Evolutionary conservation across 2,329 filamentous ascomycete species (phyloP).

Genomic region (Xylaria hypoxylon): DNA sequence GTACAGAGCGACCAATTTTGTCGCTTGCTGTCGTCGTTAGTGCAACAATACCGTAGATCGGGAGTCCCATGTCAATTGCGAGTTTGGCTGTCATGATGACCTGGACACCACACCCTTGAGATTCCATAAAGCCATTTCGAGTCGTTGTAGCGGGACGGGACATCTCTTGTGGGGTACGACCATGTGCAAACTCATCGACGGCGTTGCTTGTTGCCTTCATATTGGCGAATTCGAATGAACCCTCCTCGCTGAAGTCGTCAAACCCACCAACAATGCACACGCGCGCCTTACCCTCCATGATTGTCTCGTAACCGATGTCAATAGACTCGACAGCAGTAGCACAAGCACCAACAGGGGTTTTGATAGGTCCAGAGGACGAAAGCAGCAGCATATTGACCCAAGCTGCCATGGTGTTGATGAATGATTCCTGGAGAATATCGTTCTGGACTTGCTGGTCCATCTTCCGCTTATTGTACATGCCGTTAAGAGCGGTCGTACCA

Average conservation of each 20-base stretch:
- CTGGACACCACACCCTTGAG: conserved; percentile 97
- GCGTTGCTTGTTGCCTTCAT: conserved; percentile 99
- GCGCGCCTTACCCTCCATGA: conserved; percentile 96
- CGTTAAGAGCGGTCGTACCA: conserved; percentile 89
- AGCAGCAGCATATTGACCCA: conserved; percentile 99
- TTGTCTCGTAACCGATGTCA: conserved; percentile 98
- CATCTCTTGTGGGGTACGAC: conserved; percentile 96
- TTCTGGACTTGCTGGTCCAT: conserved; percentile 98
- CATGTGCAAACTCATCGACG: conserved; percentile 94
- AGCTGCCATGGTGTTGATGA: conserved; percentile 99
- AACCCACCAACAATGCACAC: conserved; percentile 98
- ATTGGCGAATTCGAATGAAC: conserved; percentile 99
- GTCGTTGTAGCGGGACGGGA: conserved; percentile 97
- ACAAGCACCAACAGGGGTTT: conserved; percentile 97
- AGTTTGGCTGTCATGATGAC: conserved; percentile 98
- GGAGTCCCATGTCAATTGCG: conserved; percentile 97
- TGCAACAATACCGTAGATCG: conserved; percentile 94
- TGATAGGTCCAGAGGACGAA: conserved; percentile 97
- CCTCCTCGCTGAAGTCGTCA: conserved; percentile 99
- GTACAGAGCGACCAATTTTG: conserved; percentile 98
- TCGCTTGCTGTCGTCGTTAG: conserved; percentile 96
- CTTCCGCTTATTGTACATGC: conserved; percentile 98
- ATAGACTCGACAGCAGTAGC: conserved; percentile 97
- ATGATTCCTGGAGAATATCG: conserved; percentile 98
- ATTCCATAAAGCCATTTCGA: conserved; percentile 98